Evolutionary conservation across 345 rosid genomes (phyloP).

Genomic region (Eucalyptus leucophloia): DNA sequence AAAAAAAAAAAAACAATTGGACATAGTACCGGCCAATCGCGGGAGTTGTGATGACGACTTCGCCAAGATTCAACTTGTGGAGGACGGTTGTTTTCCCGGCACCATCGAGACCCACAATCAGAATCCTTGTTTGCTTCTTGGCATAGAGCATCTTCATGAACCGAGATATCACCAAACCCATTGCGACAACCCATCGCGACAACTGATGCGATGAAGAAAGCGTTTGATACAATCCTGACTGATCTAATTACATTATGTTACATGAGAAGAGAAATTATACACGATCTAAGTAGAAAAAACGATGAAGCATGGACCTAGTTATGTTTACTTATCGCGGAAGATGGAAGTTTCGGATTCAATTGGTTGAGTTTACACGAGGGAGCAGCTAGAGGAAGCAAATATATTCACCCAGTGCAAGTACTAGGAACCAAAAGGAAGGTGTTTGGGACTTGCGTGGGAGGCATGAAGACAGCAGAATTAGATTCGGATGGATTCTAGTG

Average conservation of each 20-base stretch:
- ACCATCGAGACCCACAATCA: background rate
- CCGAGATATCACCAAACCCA: background rate
- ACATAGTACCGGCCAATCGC: background rate
- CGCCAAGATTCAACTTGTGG: background rate
- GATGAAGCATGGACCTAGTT: background rate
- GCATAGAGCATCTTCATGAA: background rate
- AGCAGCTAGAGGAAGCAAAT: background rate
- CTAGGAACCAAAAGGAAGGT: background rate
- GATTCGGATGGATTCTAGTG: background rate
- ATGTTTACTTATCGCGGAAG: background rate
- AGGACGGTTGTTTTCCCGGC: background rate
- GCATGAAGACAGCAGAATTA: background rate
- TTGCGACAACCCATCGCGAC: too few species aligned
- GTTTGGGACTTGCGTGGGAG: background rate
- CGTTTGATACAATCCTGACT: accelerated
- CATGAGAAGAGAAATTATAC: background rate
- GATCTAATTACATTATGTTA: background rate
- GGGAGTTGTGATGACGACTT: background rate
- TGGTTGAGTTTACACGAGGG: background rate
- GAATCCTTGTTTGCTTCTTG: background rate
- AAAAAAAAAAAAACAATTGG: background rate
- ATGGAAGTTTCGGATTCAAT: background rate
- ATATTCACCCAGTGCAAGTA: background rate
- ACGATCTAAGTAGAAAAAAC: background rate
- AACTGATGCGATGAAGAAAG: background rate